Percentiles rank a stretch among this genome's conserved stretches.
phyloP scores from a whole-genome alignment of 2,329 filamentous ascomycete genomes.

The Exophiala xenobiotica region DNA sequence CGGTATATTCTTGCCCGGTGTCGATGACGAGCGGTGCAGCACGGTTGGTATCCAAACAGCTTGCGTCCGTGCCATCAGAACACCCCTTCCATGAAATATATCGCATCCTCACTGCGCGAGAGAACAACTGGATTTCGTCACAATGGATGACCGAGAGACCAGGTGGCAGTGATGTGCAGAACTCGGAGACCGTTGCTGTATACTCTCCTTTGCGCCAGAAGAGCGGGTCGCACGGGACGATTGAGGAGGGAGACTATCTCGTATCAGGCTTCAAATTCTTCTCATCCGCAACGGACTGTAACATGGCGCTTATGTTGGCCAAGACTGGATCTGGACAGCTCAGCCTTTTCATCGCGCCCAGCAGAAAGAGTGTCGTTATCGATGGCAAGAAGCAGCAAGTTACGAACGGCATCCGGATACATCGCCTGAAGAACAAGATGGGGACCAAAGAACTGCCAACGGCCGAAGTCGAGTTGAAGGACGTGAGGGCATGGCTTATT shows the following conservation, averaged over 20 bases:
- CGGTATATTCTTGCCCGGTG: constrained; percentile 32
- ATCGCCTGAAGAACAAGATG: constrained; percentile 66
- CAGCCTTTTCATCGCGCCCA: constrained; percentile 64
- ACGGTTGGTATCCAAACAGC: constrained; percentile 26
- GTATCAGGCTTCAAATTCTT: constrained; percentile 66
- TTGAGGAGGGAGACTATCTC: constrained; percentile 40
- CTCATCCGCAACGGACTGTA: constrained; percentile 57
- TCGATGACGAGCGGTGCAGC: constrained; percentile 34
- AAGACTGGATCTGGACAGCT: constrained; percentile 54
- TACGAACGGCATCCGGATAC: constrained; percentile 66
- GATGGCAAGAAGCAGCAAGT: constrained; percentile 35
- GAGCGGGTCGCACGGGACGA: constrained; percentile 37
- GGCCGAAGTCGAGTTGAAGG: constrained; percentile 63
- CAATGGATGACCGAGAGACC: constrained; percentile 41
- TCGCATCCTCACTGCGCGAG: constrained; percentile 19
- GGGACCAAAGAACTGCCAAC: constrained; percentile 66
- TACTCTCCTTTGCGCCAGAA: constrained; percentile 19
- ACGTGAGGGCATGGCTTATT: constrained; percentile 59
- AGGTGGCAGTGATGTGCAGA: constrained; percentile 39
- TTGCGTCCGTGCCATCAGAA: constrained; percentile 21
- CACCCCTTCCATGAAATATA: constrained; percentile 28
- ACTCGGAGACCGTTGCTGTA: constrained; percentile 36
- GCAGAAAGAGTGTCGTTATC: constrained; percentile 44
- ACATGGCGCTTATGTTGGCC: constrained; percentile 65
- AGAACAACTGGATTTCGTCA: constrained; percentile 59